phyloP scores from a whole-genome alignment of 208 protist species.

The Leishmania braziliensis region DNA sequence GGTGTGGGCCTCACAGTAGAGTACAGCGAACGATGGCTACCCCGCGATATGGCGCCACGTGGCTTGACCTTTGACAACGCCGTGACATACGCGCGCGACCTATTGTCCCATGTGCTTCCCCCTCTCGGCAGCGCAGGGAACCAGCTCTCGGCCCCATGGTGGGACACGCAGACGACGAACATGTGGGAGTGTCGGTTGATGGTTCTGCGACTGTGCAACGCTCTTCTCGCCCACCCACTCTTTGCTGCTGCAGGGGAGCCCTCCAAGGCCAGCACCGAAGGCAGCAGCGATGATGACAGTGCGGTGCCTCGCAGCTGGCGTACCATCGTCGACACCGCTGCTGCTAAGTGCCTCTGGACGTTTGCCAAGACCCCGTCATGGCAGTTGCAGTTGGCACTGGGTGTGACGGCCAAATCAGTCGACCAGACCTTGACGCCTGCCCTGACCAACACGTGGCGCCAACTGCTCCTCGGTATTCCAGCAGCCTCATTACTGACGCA shows the following conservation, averaged over 20 bases:
- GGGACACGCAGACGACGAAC: conserved; percentile 3
- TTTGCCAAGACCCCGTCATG: conserved; percentile 11
- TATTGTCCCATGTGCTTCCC: conserved; percentile 11
- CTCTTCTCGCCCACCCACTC: conserved; percentile 8
- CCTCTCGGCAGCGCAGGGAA: neutral
- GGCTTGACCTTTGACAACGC: neutral
- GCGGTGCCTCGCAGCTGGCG: neutral
- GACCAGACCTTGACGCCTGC: conserved; percentile 1
- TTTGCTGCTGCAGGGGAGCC: neutral
- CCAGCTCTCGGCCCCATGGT: conserved; percentile 12
- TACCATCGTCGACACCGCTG: conserved; percentile 2
- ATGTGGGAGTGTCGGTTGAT: conserved; percentile 41
- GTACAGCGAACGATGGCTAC: conserved; percentile 28
- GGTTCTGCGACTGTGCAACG: conserved; percentile 24
- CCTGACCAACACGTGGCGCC: conserved; percentile 16
- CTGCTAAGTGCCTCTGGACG: conserved; percentile 17
- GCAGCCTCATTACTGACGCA: neutral
- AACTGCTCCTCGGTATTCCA: conserved; percentile 5
- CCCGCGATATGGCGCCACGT: neutral
- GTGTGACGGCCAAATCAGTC: neutral
- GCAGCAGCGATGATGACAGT: neutral
- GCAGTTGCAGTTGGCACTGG: conserved; percentile 30
- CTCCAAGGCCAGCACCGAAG: neutral
- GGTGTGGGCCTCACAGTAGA: conserved; percentile 21
- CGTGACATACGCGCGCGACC: neutral